These are phyloP conservation scores for Dothideomycetidae sp. DNA, from an alignment of 2,329 filamentous ascomycete species.

Conservation along the genomic window DNA sequence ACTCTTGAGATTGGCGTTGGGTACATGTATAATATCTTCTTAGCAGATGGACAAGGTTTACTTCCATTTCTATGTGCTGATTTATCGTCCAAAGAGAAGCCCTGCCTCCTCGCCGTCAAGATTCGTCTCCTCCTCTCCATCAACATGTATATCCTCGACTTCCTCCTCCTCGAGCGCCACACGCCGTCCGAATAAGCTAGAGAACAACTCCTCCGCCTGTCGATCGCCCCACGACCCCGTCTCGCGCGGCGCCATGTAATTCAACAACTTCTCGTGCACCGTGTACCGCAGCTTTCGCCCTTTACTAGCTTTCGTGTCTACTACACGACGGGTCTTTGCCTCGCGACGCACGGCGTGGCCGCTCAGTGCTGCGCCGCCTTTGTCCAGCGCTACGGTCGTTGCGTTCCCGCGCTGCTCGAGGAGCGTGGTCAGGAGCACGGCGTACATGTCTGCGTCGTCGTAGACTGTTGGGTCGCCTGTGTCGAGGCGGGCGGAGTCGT, in stretches of 20 bases:
- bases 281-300: slow-evolving; percentile 88
- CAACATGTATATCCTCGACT: slow-evolving; percentile 22
- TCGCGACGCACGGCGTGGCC: slow-evolving; percentile 44
- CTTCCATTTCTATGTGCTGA: background rate
- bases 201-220: slow-evolving; percentile 53
- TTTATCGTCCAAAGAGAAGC: slow-evolving; percentile 6
- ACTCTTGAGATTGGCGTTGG: background rate
- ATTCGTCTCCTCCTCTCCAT: slow-evolving; percentile 15
- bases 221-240: slow-evolving; percentile 63
- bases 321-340: slow-evolving; percentile 68
- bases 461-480: slow-evolving; percentile 54
- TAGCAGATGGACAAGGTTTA: slow-evolving; percentile 1
- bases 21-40: background rate
- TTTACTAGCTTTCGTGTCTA: slow-evolving; percentile 91
- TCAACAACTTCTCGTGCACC: slow-evolving; percentile 92
- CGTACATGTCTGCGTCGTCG: slow-evolving; percentile 92
- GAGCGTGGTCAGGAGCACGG: slow-evolving; percentile 79
- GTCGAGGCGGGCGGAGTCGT: slow-evolving; percentile 19
- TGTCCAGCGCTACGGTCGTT: slow-evolving; percentile 34
- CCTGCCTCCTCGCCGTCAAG: slow-evolving; percentile 10
- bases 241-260: slow-evolving; percentile 93
- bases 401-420: slow-evolving; percentile 67
- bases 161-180: slow-evolving; percentile 30
- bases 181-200: slow-evolving; percentile 35
- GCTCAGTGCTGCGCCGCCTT: slow-evolving; percentile 30